Conservation (phyloP, 257 asterid genomes). For the Henckelia pumila region DNA sequence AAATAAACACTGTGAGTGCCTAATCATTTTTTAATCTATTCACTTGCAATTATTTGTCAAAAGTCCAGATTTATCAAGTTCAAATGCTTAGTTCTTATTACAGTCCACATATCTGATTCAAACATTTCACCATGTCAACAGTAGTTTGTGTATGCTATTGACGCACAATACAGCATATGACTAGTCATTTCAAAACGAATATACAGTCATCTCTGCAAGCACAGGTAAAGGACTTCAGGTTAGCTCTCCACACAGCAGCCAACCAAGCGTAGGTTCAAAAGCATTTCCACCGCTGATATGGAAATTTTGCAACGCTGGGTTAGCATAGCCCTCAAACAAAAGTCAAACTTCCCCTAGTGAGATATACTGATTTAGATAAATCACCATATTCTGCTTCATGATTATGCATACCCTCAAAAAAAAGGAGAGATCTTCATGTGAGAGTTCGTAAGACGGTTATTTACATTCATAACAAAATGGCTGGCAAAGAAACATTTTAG, state of each 20-base stretch:
- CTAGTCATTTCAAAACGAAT: background rate
- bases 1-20: background rate
- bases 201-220: constrained; percentile 6
- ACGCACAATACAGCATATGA: background rate
- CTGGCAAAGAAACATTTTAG: background rate
- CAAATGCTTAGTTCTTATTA: background rate
- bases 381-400: background rate
- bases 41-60: background rate
- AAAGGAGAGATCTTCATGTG: background rate
- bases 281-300: background rate
- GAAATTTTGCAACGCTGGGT: background rate
- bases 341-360: background rate
- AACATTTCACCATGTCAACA: background rate
- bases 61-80: background rate
- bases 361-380: background rate
- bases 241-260: background rate
- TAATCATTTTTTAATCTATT: background rate
- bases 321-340: background rate
- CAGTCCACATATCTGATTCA: background rate
- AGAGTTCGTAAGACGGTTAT: background rate
- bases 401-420: background rate
- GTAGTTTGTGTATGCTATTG: background rate
- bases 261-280: background rate
- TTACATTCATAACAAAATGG: background rate
- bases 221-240: background rate